Evolutionary conservation across 495 filamentous ascomycete species (phyloP).

Genomic region (Gamarada debralockiae): DNA sequence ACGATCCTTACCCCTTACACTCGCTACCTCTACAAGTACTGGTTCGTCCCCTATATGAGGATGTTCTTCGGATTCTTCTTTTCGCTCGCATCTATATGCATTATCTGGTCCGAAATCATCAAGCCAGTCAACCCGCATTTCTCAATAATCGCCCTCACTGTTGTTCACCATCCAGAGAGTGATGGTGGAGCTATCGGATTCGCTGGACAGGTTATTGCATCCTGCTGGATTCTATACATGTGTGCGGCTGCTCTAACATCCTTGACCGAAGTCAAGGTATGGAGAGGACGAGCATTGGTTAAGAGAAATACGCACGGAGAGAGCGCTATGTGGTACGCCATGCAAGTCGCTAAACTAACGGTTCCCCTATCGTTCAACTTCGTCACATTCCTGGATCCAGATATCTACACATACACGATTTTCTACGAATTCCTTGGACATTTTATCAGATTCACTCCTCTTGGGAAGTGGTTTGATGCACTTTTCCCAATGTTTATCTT

Average conservation of each 20-base stretch:
- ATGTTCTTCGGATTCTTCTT: constrained; percentile 60
- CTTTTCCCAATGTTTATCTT: constrained; percentile 86
- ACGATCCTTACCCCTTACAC: constrained; percentile 79
- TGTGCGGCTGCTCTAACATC: constrained; percentile 77
- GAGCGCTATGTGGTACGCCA: constrained; percentile 91
- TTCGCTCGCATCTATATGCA: constrained; percentile 68
- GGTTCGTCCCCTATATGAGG: constrained; percentile 61
- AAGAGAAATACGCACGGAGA: constrained; percentile 86
- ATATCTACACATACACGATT: constrained; percentile 63
- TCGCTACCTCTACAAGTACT: constrained; percentile 71
- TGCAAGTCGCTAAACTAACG: constrained; percentile 82
- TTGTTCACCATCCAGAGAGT: constrained; percentile 70
- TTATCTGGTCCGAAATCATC: constrained; percentile 90
- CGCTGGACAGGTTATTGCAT: constrained; percentile 76
- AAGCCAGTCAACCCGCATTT: constrained; percentile 70
- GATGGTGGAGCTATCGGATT: constrained; percentile 71
- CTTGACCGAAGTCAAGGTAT: constrained; percentile 85
- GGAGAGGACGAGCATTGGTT: constrained; percentile 90
- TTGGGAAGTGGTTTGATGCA: constrained; percentile 80
- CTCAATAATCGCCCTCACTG: constrained; percentile 79
- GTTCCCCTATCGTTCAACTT: constrained; percentile 96
- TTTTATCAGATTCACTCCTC: constrained; percentile 77
- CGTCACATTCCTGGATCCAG: constrained; percentile 73
- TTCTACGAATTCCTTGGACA: constrained; percentile 86
- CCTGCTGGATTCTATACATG: constrained; percentile 93